These are phyloP conservation scores for Phytophthora hibernalis DNA, from an alignment of 352 stramenopile genomes.

Conservation along the genomic window DNA sequence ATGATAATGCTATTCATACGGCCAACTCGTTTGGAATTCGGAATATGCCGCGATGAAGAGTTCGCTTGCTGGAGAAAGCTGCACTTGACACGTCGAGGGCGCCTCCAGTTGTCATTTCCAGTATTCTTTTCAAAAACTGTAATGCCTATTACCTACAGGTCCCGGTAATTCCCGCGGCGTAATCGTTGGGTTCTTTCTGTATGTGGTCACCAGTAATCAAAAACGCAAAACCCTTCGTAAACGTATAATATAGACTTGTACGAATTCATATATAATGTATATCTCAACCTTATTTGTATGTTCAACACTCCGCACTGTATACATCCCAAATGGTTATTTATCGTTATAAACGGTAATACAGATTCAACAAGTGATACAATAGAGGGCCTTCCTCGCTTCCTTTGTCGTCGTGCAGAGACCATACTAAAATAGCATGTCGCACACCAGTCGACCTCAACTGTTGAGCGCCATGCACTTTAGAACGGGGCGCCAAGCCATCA, in stretches of 20 bases:
- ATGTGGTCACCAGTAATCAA: too few relatives aligned
- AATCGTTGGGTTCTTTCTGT: too few relatives aligned
- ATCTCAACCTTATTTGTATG: neutral
- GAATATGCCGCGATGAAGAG: neutral
- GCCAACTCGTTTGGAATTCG: neutral
- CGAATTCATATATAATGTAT: neutral
- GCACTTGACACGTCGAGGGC: too few relatives aligned
- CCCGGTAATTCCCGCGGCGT: too few relatives aligned
- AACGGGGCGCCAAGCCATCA: conserved; percentile 20
- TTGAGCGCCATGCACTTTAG: conserved; percentile 20
- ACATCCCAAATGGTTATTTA: too few relatives aligned
- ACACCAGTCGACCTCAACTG: conserved; percentile 15
- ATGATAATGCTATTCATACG: neutral
- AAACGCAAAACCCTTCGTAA: neutral
- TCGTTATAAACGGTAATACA: neutral
- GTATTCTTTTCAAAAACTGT: too few relatives aligned
- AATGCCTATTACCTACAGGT: too few relatives aligned
- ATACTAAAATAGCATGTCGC: conserved; percentile 35
- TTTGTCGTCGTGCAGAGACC: conserved; percentile 13
- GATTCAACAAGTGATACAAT: conserved; percentile 5
- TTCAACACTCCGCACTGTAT: too few relatives aligned
- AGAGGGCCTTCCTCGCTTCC: conserved; percentile 3
- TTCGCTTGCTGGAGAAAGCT: neutral
- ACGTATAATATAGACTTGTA: neutral
- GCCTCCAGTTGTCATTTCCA: too few relatives aligned